Evolutionary conservation across 345 rosid species (phyloP).

Genomic region (Acer yangbiense): DNA sequence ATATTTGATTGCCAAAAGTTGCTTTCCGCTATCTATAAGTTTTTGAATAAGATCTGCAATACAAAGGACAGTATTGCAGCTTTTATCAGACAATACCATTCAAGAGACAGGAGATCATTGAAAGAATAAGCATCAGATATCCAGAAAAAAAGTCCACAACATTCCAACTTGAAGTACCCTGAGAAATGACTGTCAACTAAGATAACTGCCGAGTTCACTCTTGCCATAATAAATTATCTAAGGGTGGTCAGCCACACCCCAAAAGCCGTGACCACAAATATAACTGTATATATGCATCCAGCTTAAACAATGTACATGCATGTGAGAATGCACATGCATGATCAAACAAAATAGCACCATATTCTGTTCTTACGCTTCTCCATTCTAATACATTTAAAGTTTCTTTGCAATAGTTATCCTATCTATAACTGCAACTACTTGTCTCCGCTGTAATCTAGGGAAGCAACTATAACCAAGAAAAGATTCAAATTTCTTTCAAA

Average conservation of each 20-base stretch:
- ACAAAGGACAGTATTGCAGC: constrained; percentile 1
- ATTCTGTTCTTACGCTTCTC: background rate
- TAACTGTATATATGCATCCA: too few relatives aligned
- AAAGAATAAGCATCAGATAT: background rate
- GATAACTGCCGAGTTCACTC: too few relatives aligned
- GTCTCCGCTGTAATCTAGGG: background rate
- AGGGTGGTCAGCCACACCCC: too few relatives aligned
- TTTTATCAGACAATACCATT: constrained; percentile 20
- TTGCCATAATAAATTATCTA: too few relatives aligned
- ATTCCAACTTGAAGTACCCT: background rate
- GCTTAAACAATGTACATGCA: background rate
- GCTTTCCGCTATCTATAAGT: constrained; percentile 54
- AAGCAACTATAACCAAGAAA: background rate
- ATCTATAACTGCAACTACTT: background rate
- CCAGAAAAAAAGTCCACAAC: background rate
- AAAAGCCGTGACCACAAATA: too few relatives aligned
- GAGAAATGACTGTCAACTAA: background rate
- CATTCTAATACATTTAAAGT: background rate
- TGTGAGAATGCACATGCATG: background rate
- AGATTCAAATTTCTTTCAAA: background rate
- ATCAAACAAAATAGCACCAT: background rate
- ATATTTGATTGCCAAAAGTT: constrained; percentile 56
- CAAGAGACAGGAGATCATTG: background rate
- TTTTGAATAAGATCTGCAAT: constrained; percentile 55
- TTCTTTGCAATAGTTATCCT: background rate